Base-by-base conservation (phyloP, 345 rosid genomes). In the Ricinus communis region DNA sequence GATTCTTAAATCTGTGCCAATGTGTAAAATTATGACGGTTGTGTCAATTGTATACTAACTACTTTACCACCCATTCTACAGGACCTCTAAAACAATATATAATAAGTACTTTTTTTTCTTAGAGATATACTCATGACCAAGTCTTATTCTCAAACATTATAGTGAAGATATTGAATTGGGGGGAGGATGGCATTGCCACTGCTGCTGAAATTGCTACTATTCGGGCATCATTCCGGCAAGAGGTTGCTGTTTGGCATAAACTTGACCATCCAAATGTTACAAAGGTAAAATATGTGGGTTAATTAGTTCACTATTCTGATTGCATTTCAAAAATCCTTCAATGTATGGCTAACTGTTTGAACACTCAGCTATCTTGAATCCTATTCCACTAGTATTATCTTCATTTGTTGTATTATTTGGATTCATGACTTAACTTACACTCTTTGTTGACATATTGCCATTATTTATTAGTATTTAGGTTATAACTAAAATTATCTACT, bases 161-260 rank as follows among this genome's bases (percentile, higher is more conserved):
- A 77, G 81, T 77, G 47, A 77, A 77, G 70, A 30, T 77, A 69
- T 64, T 77, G 59, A 72, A 72, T 60, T 77, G 81, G 81, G 81
- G 81, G 51, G 81, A 77, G 69, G 81, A 77, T 51, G 81, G 81
- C 41, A 62, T 49, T 62, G 77, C 81, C 58, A 77, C 81, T 33
- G 81, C 62, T 47, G 74, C 77, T 30, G 81, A 77, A 77, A 73
- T 76, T 69, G 74, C 74, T 63, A 67, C 77, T 62, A 62, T 77
- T 51, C 77, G 81, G 28, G 77, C 77, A 33, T 77, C 81, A 10
- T 77, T 77, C 47, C 27, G 25, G 59, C 81, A 77, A 77, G 81
- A 77, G 46, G 81, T 77, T 68, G 81, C 81, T 77, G 81, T 77
- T 50, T 77, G 81, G 81, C 74, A 77, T 33, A 77, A 73, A 49